phyloP scores from a whole-genome alignment of 108 stramenopile species.

The Poteriospumella lacustris region DNA sequence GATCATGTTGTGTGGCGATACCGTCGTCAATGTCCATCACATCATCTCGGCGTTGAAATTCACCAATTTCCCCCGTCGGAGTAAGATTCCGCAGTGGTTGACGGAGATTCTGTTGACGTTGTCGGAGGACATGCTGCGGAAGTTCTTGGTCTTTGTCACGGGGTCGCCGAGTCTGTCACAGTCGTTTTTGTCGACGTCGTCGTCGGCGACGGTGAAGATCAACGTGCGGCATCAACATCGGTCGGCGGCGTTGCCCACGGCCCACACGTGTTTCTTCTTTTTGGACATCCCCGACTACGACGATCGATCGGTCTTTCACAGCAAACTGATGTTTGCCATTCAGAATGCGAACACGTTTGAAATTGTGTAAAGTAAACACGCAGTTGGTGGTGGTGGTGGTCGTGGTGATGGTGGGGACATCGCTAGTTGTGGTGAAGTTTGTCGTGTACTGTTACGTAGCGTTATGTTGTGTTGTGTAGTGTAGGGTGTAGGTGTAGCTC shows the following conservation, averaged over 20 bases:
- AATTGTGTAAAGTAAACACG: constrained; percentile 34
- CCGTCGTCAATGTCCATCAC: not conserved
- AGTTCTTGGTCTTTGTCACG: constrained; percentile 49
- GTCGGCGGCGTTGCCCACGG: constrained; percentile 67
- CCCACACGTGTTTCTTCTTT: constrained; percentile 92
- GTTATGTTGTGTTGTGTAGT: too few species aligned
- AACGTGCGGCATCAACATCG: constrained; percentile 20
- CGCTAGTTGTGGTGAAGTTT: too few species aligned
- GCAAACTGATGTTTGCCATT: constrained; percentile 82
- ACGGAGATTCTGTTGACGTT: constrained; percentile 41
- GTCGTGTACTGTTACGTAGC: too few species aligned
- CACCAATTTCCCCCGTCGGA: not conserved
- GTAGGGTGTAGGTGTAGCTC: too few species aligned
- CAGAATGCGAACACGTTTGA: constrained; percentile 68
- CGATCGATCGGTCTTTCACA: constrained; percentile 74
- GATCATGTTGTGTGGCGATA: constrained; percentile 42
- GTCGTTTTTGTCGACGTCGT: constrained; percentile 33
- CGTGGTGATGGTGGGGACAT: too few species aligned
- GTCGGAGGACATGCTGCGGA: constrained; percentile 31
- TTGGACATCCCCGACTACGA: constrained; percentile 84
- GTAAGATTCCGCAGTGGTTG: constrained; percentile 40
- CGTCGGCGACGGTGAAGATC: constrained; percentile 36
- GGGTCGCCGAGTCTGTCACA: constrained; percentile 46
- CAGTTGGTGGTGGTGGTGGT: too few species aligned
- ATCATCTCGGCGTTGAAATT: not conserved